Base-by-base conservation (phyloP, 2,329 filamentous ascomycete species). In the Didymella lethalis region DNA sequence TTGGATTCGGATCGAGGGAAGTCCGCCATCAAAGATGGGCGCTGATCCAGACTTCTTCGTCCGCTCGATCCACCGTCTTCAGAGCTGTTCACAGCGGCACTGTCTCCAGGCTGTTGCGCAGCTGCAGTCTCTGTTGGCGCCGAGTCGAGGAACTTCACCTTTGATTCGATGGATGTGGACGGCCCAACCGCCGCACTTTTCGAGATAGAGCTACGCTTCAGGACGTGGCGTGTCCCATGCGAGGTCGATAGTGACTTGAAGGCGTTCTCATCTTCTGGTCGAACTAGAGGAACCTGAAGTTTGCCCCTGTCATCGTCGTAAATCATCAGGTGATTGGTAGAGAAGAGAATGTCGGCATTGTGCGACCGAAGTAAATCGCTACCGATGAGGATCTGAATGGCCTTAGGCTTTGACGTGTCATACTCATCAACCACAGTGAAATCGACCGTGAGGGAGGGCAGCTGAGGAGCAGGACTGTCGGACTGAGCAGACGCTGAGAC, bases 271-370 rank as follows among this genome's bases (percentile, higher is more conserved):
- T 96, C 90, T 76, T 98, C 95, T 0, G 95, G 95, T 28, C 95
- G 88, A 40, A 97, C 93, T 65, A 99, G 90, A 2, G 95, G 95
- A 32, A 99, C 89, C 16, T 91, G 93, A 12, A 98, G 82, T 71
- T 94, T 95, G 74, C 91, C 92, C 45, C 90, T 86, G 58, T 96
- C 92, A 71, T 92, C 90, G 67, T 96, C 92, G 66, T 93, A 93
- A 28, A 98, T 82, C 0, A 90, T 90, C 82, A 99, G 87, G 64
- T 90, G 90, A 71, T 97, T 97, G 64, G 93, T 91, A 0, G 95
- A 98, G 69, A 99, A 92, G 23, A 98, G 80, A 11, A 99, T 85
- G 74, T 98, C 95, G 25, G 92, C 94, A 65, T 91, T 96, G 72
- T 96, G 92, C 10, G 90, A 84, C 62, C 93, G 87, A 56, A 99